phyloP scores from a whole-genome alignment of 164 flowering plant species.

The Vitis vinifera region ASM3070453v1 NC_081821.1:8790501-8791000 shows the following conservation, averaged over 20 bases:
- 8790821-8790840: not conserved
- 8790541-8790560: constrained; percentile 90
- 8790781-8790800: too few relatives aligned
- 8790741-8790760: too few relatives aligned
- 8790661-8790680: too few relatives aligned
- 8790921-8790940: constrained; percentile 73
- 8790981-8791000: constrained; percentile 81
- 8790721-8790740: not conserved
- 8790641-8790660: not conserved
- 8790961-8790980: constrained; percentile 89
- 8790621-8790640: not conserved
- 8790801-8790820: not conserved
- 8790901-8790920: constrained; percentile 79
- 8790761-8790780: too few relatives aligned
- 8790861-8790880: constrained; percentile 89
- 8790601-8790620: constrained; percentile 87
- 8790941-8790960: constrained; percentile 81
- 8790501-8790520: not conserved
- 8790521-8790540: constrained; percentile 51
- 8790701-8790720: not conserved
- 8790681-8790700: not conserved
- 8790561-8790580: constrained; percentile 72
- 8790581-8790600: constrained; percentile 68
- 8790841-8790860: constrained; percentile 11
- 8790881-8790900: constrained; percentile 76